Conservation (phyloP, 139 green algal species). For the Chlamydomonas incerta region DNA sequence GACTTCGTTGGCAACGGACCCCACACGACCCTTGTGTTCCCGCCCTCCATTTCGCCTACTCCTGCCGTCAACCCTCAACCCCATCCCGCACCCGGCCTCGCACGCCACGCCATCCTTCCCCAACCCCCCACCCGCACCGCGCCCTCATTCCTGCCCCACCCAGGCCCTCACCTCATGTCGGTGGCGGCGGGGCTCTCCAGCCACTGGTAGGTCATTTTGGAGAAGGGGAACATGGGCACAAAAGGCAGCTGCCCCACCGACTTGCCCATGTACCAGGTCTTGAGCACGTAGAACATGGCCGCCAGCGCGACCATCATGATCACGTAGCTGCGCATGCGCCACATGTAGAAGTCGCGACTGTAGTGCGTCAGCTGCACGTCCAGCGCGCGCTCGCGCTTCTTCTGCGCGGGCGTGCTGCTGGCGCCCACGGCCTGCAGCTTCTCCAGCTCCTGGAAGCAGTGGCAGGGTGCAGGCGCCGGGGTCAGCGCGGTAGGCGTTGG, state of each 20-base stretch:
- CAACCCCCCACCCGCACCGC: too few relatives aligned
- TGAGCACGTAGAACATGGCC: slow-evolving; percentile 37
- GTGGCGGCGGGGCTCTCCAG: background rate
- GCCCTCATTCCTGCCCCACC: too few relatives aligned
- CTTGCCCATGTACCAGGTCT: slow-evolving; percentile 25
- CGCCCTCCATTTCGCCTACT: too few relatives aligned
- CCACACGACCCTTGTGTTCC: too few relatives aligned
- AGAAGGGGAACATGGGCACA: slow-evolving; percentile 26
- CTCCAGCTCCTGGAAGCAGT: slow-evolving; percentile 30
- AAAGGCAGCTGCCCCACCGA: slow-evolving; percentile 19
- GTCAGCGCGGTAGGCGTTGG: too few relatives aligned
- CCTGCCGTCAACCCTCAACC: too few relatives aligned
- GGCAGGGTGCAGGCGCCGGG: too few relatives aligned
- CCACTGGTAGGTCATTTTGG: slow-evolving; percentile 1
- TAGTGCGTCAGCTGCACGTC: slow-evolving; percentile 26
- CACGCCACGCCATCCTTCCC: too few relatives aligned
- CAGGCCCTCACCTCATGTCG: slow-evolving; percentile 6
- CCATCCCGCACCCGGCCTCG: too few relatives aligned
- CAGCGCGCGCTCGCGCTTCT: slow-evolving; percentile 31
- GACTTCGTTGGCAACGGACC: too few relatives aligned
- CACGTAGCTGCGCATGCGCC: slow-evolving; percentile 24
- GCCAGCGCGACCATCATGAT: background rate
- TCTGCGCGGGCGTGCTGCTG: background rate
- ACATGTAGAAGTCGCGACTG: slow-evolving; percentile 7
- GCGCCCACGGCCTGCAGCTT: background rate